Base-by-base conservation (phyloP, 1,139 yeast genomes). In the Entelexis sorbosivorans region DNA sequence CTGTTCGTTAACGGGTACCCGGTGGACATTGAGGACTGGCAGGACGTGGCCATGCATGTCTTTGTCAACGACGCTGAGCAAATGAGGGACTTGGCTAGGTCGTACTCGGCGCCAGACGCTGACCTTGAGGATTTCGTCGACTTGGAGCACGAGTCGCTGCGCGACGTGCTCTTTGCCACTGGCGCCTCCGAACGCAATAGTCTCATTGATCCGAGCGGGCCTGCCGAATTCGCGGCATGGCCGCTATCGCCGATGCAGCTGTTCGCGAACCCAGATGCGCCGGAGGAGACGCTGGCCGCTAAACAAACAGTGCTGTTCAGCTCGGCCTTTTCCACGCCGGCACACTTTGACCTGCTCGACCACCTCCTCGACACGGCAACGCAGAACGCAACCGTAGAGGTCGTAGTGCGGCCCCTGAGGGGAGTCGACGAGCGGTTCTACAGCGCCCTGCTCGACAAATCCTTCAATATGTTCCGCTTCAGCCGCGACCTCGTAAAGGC, bases 1-100 rank as follows among this genome's bases (percentile, higher is more conserved):
- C 69, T 86, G 5, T 73, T 87, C 49, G 77, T 79, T 39, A 85
- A 91, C 65, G 97, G 97, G 42, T 78, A 81, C 6, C 35, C 53
- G 1, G 24, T 56, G 5, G 47, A 55, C 2, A 4, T 38, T 9
- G 52, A 51, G n/a, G 36, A 66, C 42, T 70, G 78, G 71, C 69
- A 77, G 42, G 65, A 71, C 16, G 64, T 64, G 3, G 66, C 65
- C 9, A 60, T 67, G n/a, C 59, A 60, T 2, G 53, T 60, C 11
- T 67, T 74, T 44, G 59, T 63, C 2, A 48, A 58, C 1, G 71
- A 68, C 39, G 58, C 61, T 7, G 63, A 61, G 5, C 50, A 55
- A 14, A 52, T 70, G 24, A 59, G 59, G 44, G 38, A 53, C 1
- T 48, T 61, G 31, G 44, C 60, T 65, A 3, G 47, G 48, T n/a